Conservation (phyloP, 2,329 filamentous ascomycete species). For the Neofusicoccum parvum region DNA sequence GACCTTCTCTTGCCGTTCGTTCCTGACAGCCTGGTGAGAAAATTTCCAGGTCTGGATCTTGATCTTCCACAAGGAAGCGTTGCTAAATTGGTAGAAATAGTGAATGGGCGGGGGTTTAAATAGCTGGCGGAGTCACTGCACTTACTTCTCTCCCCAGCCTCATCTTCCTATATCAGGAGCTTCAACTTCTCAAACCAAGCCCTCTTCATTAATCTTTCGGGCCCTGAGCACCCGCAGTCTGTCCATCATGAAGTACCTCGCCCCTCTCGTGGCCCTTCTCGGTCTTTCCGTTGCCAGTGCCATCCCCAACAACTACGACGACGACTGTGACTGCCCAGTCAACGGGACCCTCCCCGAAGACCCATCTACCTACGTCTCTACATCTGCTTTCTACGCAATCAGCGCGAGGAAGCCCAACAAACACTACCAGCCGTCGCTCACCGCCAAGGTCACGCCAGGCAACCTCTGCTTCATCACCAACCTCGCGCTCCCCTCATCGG, state of each 20-base stretch:
- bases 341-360: slow-evolving; percentile 22
- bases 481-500: slow-evolving; percentile 23
- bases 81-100: neutral
- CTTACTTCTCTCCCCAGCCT: neutral
- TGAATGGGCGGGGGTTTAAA: neutral
- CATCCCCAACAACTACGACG: neutral
- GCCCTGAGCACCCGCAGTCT: neutral
- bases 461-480: slow-evolving; percentile 28
- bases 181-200: neutral
- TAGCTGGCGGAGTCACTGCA: neutral
- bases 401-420: slow-evolving; percentile 23
- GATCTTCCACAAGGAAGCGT: neutral
- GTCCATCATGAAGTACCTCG: slow-evolving; percentile 8
- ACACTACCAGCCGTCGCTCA: slow-evolving; percentile 21
- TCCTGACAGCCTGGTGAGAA: neutral
- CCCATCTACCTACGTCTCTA: slow-evolving; percentile 15
- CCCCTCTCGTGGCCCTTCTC: neutral
- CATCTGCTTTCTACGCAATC: slow-evolving; percentile 25
- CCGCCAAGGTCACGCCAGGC: slow-evolving; percentile 24
- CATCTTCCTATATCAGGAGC: neutral
- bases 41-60: neutral
- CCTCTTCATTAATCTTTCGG: no score
- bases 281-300: slow-evolving; percentile 1
- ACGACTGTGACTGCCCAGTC: slow-evolving; percentile 25
- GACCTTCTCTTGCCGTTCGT: neutral